Conservation (phyloP, 768 basidiomycete species). For the Suillus variegatus region DNA sequence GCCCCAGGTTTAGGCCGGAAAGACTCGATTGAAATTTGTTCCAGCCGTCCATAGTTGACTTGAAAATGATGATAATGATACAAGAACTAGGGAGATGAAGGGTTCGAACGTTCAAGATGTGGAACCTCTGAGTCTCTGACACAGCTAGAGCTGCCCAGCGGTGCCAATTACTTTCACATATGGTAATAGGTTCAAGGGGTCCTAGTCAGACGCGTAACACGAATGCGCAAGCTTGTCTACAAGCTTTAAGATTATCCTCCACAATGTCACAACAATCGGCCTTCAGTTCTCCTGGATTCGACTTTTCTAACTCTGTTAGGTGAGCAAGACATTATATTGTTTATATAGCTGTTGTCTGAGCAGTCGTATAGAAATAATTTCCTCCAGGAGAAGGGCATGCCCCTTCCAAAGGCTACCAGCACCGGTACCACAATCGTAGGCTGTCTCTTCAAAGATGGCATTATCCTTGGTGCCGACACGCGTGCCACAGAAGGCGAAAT, state of each 20-base stretch:
- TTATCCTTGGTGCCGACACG: slow-evolving; percentile 95
- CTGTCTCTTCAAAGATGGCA: slow-evolving; percentile 88
- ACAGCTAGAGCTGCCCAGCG: slow-evolving; percentile 8
- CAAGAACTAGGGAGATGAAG: not conserved
- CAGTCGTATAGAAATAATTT: slow-evolving; percentile 62
- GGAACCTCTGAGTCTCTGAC: not conserved
- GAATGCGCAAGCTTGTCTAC: not conserved
- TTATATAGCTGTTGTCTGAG: not conserved
- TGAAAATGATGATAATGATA: slow-evolving; percentile 1
- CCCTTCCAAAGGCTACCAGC: slow-evolving; percentile 82
- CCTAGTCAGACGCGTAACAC: slow-evolving; percentile 32
- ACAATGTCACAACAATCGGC: slow-evolving; percentile 40
- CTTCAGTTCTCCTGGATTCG: slow-evolving; percentile 62
- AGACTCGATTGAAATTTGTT: slow-evolving; percentile 65
- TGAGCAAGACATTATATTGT: slow-evolving; percentile 28
- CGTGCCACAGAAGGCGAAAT: slow-evolving; percentile 93
- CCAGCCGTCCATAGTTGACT: slow-evolving; percentile 54
- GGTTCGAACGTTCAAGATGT: not conserved
- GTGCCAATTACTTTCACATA: slow-evolving; percentile 11
- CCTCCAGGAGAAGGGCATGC: slow-evolving; percentile 67
- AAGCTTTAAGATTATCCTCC: slow-evolving; percentile 5
- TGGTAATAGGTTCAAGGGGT: slow-evolving; percentile 23
- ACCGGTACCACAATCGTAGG: slow-evolving; percentile 99
- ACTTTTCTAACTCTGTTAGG: slow-evolving; percentile 79
- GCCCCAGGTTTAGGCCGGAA: slow-evolving; percentile 65